phyloP scores from a whole-genome alignment of 176 grass and related monocot genomes.

The Cenchrus purpureus region DNA sequence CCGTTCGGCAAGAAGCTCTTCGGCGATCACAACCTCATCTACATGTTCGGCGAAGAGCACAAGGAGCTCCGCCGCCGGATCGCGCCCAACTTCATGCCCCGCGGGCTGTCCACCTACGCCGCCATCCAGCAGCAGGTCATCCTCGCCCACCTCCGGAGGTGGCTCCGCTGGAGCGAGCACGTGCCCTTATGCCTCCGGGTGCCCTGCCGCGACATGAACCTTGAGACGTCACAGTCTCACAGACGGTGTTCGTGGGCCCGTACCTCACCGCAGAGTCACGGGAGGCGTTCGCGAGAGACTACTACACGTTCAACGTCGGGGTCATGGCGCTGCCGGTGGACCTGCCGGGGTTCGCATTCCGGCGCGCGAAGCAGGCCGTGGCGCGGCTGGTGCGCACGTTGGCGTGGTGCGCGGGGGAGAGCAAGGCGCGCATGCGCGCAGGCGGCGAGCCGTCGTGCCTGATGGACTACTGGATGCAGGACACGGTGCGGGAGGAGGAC shows the following conservation, averaged over 20 bases:
- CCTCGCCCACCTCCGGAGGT: conserved; percentile 47
- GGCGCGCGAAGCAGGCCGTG: conserved; percentile 52
- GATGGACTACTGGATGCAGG: conserved; percentile 80
- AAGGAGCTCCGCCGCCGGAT: conserved; percentile 74
- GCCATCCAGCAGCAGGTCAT: conserved; percentile 71
- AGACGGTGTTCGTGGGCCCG: conserved; percentile 70
- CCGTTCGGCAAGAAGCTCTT: conserved; percentile 81
- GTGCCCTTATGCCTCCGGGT: conserved; percentile 44
- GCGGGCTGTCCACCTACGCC: conserved; percentile 67
- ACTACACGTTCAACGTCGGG: conserved; percentile 72
- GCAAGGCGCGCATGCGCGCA: conserved; percentile 53
- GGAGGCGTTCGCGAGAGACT: conserved; percentile 59
- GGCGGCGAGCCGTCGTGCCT: conserved; percentile 65
- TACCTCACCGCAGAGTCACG: conserved; percentile 57
- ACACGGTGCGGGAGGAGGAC: conserved; percentile 48
- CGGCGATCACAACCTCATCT: conserved; percentile 80
- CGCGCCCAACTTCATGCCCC: conserved; percentile 67
- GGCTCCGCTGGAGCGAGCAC: conserved; percentile 34
- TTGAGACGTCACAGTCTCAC: conserved; percentile 81
- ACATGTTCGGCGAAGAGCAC: conserved; percentile 75
- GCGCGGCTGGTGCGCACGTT: conserved; percentile 56
- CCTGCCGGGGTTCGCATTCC: conserved; percentile 74
- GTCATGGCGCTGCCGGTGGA: conserved; percentile 76
- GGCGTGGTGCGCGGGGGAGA: conserved; percentile 35
- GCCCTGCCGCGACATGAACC: conserved; percentile 78